Evolutionary conservation across 371 early-diverging fungal genomes (phyloP).

Genomic region (Rhizopus stolonifer): DNA sequence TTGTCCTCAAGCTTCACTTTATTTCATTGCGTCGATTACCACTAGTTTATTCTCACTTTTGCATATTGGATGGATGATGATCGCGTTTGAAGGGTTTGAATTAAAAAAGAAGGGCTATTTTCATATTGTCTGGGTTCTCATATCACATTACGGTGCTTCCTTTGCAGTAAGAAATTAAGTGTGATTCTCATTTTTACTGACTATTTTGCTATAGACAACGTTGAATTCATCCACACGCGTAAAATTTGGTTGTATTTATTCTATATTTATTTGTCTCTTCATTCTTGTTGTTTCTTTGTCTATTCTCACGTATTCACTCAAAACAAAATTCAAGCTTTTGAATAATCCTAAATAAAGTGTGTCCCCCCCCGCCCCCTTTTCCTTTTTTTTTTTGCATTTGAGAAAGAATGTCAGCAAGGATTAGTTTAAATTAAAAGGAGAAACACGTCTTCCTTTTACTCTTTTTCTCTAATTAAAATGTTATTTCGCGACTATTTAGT

Average conservation of each 20-base stretch:
- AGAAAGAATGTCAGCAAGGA: not conserved
- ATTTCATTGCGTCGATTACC: slow-evolving; percentile 68
- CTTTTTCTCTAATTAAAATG: not conserved
- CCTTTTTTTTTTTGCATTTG: not conserved
- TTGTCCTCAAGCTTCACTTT: slow-evolving; percentile 59
- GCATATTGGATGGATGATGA: slow-evolving; percentile 72
- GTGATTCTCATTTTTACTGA: no score
- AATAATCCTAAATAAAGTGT: not conserved
- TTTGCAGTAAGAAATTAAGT: slow-evolving; percentile 50
- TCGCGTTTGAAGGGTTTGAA: slow-evolving; percentile 65
- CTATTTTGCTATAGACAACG: no score
- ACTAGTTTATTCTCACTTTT: slow-evolving; percentile 69
- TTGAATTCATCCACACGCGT: slow-evolving; percentile 46
- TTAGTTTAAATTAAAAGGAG: not conserved
- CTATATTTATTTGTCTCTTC: slow-evolving; percentile 42
- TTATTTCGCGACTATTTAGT: not conserved
- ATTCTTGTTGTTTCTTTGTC: slow-evolving; percentile 41
- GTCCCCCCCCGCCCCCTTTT: not conserved
- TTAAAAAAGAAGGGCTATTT: slow-evolving; percentile 26
- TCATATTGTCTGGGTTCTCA: slow-evolving; percentile 48
- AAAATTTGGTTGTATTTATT: slow-evolving; percentile 51
- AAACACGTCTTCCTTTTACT: not conserved
- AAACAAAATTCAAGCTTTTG: slow-evolving; percentile 24
- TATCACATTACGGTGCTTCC: slow-evolving; percentile 64
- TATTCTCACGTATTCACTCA: slow-evolving; percentile 31